These are phyloP conservation scores for Knufia fluminis DNA, from an alignment of 2,329 filamentous ascomycete genomes.

Conservation along the genomic window DNA sequence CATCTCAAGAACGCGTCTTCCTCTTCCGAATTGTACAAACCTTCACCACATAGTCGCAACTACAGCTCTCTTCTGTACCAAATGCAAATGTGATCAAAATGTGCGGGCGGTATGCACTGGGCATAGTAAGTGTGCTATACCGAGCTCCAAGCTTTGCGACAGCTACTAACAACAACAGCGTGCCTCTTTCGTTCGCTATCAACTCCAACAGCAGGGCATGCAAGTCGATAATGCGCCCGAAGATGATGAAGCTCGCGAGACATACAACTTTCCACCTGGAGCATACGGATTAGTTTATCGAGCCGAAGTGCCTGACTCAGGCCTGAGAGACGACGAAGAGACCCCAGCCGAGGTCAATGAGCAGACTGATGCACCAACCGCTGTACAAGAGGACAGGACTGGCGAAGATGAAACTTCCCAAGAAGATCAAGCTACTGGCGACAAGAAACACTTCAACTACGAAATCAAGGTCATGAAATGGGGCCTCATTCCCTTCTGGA, in stretches of 20 bases:
- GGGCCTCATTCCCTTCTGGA: slow-evolving; percentile 92
- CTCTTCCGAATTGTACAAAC: background rate
- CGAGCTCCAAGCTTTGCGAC: slow-evolving; percentile 8
- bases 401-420: slow-evolving; percentile 5
- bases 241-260: slow-evolving; percentile 62
- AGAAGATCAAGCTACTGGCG: slow-evolving; percentile 15
- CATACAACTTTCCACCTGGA: slow-evolving; percentile 88
- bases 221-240: slow-evolving; percentile 60
- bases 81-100: slow-evolving; percentile 34
- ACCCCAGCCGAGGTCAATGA: slow-evolving; percentile 16
- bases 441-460: slow-evolving; percentile 47
- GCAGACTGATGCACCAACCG: slow-evolving; percentile 7
- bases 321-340: slow-evolving; percentile 35
- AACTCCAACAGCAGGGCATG: slow-evolving; percentile 67
- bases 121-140: slow-evolving; percentile 42
- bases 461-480: slow-evolving; percentile 92
- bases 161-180: slow-evolving; percentile 43
- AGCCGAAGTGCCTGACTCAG: slow-evolving; percentile 57
- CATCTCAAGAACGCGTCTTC: slow-evolving; percentile 5
- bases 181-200: slow-evolving; percentile 63
- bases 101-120: slow-evolving; percentile 60
- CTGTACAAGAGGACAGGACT: slow-evolving; percentile 12
- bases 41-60: background rate
- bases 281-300: slow-evolving; percentile 79
- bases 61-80: background rate